Evolutionary conservation across 23 red algal genomes (phyloP), one percentile per base, ranked within the genome.

Genomic region (Agarophyton chilense): DNA sequence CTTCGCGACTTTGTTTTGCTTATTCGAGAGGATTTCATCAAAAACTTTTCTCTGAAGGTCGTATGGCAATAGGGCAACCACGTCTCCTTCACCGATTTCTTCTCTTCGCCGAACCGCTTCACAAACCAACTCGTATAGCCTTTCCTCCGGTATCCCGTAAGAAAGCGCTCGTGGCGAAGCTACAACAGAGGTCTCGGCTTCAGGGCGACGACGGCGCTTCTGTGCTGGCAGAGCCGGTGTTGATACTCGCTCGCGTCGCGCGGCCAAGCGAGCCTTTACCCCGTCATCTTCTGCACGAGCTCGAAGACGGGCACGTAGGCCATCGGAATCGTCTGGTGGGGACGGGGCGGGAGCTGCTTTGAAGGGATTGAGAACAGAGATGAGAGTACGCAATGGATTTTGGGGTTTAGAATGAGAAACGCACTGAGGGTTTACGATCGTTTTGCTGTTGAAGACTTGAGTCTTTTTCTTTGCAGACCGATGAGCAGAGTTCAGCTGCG

Each of bases 61-160:
- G 32, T 88, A 88, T 10, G 84, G 84, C 25, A 88, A 44, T n/a
- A 88, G 67, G 17, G 84, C 67, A 14, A 61, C 81, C 17, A 85
- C 32, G 21, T 85, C 61, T 49, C 47, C 35, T 22, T 68, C 36
- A 67, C 52, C 81, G 4, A 72, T 61, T 71, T 50, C 81, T 35
- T 78, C 73, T 31, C 81, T 58, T 31, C 81, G 57, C 32, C 62
- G 81, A 1, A 70, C 35, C 13, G 81, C 81, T 22, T 72, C 64
- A 18, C 64, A 35, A n/a, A 85, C 58, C 22, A 85, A 54, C 32
- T 71, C 58, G 46, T 71, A 72, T 13, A 85, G 11, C 5, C 81
- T 45, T 25, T 31, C 56, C 52, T 85, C 81, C 22, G 81, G 40
- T 19, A 81, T 62, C 14, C 77, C 77, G 28, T 81, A 81, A 4